These are phyloP conservation scores for Neonothopanus nambi DNA, from an alignment of 1,284 basidiomycete species.

Conservation along the genomic window DNA sequence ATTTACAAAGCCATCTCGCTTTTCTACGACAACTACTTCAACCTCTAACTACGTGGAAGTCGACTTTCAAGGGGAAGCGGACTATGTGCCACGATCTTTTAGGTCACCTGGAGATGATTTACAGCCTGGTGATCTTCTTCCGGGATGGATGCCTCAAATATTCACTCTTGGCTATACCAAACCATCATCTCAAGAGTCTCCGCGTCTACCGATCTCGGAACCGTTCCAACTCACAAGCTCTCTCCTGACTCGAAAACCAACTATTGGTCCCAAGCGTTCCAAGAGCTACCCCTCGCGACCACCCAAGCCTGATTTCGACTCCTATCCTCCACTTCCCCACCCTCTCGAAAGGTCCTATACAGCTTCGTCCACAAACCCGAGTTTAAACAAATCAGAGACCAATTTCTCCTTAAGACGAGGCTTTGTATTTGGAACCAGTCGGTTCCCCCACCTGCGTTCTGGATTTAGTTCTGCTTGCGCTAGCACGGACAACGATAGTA, in stretches of 20 bases:
- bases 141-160: conserved; percentile 16
- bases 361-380: background rate
- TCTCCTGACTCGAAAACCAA: background rate
- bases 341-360: background rate
- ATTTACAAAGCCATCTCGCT: conserved; percentile 53
- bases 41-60: conserved; percentile 48
- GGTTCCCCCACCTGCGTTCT: background rate
- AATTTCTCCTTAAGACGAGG: conserved; percentile 5
- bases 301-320: background rate
- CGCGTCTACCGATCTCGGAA: conserved; percentile 14
- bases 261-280: background rate
- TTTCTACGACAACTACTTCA: conserved; percentile 52
- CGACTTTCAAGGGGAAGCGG: conserved; percentile 5
- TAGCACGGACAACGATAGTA: background rate
- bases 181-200: conserved; percentile 2
- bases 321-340: background rate
- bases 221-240: conserved; percentile 16
- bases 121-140: conserved; percentile 11
- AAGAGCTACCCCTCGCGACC: background rate
- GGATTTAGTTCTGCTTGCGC: too few species aligned
- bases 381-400: background rate
- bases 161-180: conserved; percentile 14
- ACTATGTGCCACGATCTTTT: background rate
- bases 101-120: background rate
- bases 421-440: conserved; percentile 9